Evolutionary conservation across 2,329 filamentous ascomycete species (phyloP).

Genomic region (Alternaria sp.): DNA sequence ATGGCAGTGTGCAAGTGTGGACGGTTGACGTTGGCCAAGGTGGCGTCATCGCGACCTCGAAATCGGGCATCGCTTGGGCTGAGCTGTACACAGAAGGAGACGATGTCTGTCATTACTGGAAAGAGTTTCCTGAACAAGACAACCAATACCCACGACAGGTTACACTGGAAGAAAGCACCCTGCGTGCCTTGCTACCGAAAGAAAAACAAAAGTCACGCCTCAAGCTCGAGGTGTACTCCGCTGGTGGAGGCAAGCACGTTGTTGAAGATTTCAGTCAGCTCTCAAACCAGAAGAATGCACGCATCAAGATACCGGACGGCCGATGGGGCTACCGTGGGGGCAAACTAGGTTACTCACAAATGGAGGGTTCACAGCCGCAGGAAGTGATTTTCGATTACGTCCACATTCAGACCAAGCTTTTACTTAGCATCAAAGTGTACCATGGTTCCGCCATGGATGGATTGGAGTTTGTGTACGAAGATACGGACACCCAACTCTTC

Average conservation of each 20-base stretch:
- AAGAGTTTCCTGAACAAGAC: constrained; percentile 76
- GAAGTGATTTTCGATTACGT: constrained; percentile 79
- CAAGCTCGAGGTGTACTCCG: constrained; percentile 77
- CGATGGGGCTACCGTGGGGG: constrained; percentile 79
- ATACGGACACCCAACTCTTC: constrained; percentile 83
- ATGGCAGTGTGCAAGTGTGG: constrained; percentile 86
- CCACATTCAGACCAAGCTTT: constrained; percentile 69
- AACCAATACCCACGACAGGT: constrained; percentile 73
- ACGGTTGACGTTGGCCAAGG: constrained; percentile 79
- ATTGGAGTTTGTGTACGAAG: constrained; percentile 92
- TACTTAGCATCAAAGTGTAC: constrained; percentile 79
- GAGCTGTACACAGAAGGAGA: constrained; percentile 86
- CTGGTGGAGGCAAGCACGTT: constrained; percentile 75
- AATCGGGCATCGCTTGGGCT: constrained; percentile 83
- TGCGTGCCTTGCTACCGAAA: constrained; percentile 75
- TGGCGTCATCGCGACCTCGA: constrained; percentile 79
- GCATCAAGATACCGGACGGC: constrained; percentile 77
- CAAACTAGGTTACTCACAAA: constrained; percentile 74
- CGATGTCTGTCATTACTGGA: constrained; percentile 78
- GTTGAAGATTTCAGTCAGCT: constrained; percentile 80
- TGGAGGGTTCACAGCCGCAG: constrained; percentile 73
- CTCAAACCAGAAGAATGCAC: constrained; percentile 70
- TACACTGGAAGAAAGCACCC: constrained; percentile 74
- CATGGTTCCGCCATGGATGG: constrained; percentile 81
- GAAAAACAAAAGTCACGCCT: constrained; percentile 75